Base-by-base conservation (phyloP, 1,284 basidiomycete genomes). In the Ustilago xerochloae region DNA sequence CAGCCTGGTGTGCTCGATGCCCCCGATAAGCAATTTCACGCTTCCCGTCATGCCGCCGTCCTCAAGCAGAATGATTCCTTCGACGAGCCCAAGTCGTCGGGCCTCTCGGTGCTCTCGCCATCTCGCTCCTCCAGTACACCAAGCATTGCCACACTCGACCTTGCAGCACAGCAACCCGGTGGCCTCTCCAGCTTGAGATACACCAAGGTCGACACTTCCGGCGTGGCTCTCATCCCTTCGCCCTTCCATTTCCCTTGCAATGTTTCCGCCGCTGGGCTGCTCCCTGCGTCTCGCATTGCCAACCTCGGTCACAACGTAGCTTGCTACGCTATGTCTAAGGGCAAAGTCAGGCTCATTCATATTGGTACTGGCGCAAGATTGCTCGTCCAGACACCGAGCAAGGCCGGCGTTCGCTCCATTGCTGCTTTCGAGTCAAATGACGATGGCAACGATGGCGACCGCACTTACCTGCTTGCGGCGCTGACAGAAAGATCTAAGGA, bases 271-370 rank as follows among this genome's bases (percentile, higher is more conserved):
- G 56, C 53, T 1, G 56, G 61, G 20, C 43, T 61, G 22, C 38
- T 61, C 8, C 56, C 59, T 4, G 61, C 58, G n/a, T 55, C 50
- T 6, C 60, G 67, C 46, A 32, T 64, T 41, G 62, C 57, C 55
- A 59, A 52, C n/a, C 22, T 72, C 2, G 52, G 63, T 28, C 48
- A 50, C 35, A 20, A 59, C 15, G 62, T 64, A 5, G 64, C 59
- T 2, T 61, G 58, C 48, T 75, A 75, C 47, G 38, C 57, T 36
- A 75, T 72, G 68, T 56, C 54, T 24, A 75, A 75, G 51, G 68
- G 68, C 52, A 71, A 64, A 30, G 20, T 66, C 24, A 65, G 73
- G 32, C 56, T 75, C 39, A 59, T 75, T n/a, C 55, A 75, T 55
- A 26, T 58, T 15, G 38, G 41, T 15, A 64, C 67, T 2, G 73